Evolutionary conservation across 1,139 yeast species (phyloP).

Genomic region (Lodderomyces theae): DNA sequence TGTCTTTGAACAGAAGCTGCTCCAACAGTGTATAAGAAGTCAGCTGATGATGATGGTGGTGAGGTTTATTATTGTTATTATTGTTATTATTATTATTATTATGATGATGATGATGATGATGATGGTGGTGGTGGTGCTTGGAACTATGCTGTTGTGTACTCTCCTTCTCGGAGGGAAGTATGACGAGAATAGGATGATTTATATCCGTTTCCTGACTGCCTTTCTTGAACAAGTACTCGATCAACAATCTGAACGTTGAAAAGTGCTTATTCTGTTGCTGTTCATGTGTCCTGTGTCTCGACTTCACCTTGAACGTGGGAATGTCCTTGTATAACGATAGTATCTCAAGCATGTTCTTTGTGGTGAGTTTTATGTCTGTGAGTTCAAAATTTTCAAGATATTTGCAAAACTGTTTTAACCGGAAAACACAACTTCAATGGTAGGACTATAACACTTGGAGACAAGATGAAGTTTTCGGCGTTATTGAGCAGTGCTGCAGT

Average conservation of each 20-base stretch:
- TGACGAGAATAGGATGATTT: conserved; percentile 33
- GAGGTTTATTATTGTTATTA: no score
- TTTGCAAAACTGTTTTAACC: no score
- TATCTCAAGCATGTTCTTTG: conserved; percentile 14
- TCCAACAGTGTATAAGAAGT: conserved; percentile 15
- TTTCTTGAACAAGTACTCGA: conserved; percentile 28
- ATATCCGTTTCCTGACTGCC: conserved; percentile 38
- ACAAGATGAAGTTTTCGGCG: no score
- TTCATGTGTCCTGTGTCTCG: neutral
- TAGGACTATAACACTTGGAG: no score
- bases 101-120: conserved; percentile 7
- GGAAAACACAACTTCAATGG: no score
- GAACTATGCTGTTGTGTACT: neutral
- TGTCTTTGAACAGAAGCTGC: conserved; percentile 24
- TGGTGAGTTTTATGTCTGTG: no score
- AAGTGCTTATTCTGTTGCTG: neutral
- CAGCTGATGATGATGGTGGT: conserved; percentile 7
- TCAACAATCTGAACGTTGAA: conserved; percentile 2
- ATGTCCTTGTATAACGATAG: conserved; percentile 11
- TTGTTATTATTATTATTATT: no score
- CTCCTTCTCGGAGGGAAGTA: conserved; percentile 15
- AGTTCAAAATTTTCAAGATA: no score
- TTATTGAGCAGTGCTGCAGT: no score
- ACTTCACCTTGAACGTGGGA: conserved; percentile 3
- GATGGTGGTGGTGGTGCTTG: conserved; percentile 13